Evolutionary conservation across 176 grass and related monocot genomes (phyloP), one percentile per base, ranked within the genome.

Genomic region (Zoysia pacifica): DNA sequence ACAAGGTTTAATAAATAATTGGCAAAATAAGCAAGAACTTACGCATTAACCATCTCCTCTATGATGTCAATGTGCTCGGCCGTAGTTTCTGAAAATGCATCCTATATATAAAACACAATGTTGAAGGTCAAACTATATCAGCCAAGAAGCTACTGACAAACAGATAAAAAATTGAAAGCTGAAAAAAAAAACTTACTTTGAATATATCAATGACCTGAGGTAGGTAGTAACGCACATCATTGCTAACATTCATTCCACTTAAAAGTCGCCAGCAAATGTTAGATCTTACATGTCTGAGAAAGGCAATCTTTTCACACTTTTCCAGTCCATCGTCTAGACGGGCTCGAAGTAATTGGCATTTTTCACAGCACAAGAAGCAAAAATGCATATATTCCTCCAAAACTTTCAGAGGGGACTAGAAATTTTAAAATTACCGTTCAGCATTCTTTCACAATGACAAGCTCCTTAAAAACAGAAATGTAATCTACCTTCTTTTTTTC

Each of bases 211-310:
- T 82, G 59, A 86, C 44, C 67, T 82, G 82, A 72, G 73, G 52
- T 77, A 91, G 81, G 66, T 72, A 81, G 15, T 51, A 75, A 56
- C 87, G 54, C 55, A 67, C 16, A 79, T 79, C 63, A 48, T 74
- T 78, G 65, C 65, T 65, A 20, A 48, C 18, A 46, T 87, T 41
- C 43, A 69, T 89, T 80, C 84, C 89, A 85, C 81, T 87, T 82
- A 95, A 87, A 87, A 95, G 72, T 35, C 87, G 87, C 89, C 87
- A 95, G 63, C 43, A 86, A 68, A 90, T 78, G 79, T 63, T 81
- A 9, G 54, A 87, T 68, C 72, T 46, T 68, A 45, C 84, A 62
- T 40, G 58, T 81, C 77, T 77, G 50, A 67, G 54, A 16, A 40
- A 88, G 48, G 51, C 53, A 69, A 85, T 79, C 28, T 85, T 79